Conservation (phyloP, 2,329 filamentous ascomycete species). For the Cordyceps tenuipes region DNA sequence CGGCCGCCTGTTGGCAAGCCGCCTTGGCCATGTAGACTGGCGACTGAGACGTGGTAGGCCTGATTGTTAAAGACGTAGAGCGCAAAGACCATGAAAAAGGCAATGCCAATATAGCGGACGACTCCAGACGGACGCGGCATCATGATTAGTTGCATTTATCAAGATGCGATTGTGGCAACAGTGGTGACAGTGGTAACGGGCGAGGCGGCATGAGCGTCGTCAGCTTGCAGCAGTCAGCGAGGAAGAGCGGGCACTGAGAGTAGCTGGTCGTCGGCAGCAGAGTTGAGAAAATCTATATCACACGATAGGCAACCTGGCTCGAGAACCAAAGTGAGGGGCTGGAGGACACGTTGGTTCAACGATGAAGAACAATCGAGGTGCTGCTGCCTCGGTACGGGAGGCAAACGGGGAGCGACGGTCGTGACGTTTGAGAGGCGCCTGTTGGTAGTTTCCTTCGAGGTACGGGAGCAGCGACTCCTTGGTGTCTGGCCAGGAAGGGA, state of each 20-base stretch:
- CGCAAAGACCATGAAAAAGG: conserved; percentile 26
- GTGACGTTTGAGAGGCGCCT: background rate
- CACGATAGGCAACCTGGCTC: background rate
- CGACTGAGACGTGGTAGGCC: conserved; percentile 13
- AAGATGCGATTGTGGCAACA: background rate
- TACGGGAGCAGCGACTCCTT: background rate
- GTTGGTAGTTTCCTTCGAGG: background rate
- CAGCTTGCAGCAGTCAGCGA: background rate
- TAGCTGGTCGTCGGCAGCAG: background rate
- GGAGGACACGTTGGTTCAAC: background rate
- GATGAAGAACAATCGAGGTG: background rate
- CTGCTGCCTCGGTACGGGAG: background rate
- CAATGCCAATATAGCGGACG: conserved; percentile 32
- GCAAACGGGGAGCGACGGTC: background rate
- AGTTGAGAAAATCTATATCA: background rate
- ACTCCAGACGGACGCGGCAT: conserved; percentile 34
- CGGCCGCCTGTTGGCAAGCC: conserved; percentile 7
- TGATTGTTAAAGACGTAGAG: conserved; percentile 22
- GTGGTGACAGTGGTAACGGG: background rate
- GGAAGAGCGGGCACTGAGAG: background rate
- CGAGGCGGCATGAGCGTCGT: background rate
- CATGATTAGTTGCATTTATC: background rate
- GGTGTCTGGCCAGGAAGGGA: background rate
- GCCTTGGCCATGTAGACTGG: background rate
- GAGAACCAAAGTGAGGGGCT: background rate